Evolutionary conservation across 2,329 filamentous ascomycete species (phyloP).

Genomic region (Pseudogymnoascus sp.): DNA sequence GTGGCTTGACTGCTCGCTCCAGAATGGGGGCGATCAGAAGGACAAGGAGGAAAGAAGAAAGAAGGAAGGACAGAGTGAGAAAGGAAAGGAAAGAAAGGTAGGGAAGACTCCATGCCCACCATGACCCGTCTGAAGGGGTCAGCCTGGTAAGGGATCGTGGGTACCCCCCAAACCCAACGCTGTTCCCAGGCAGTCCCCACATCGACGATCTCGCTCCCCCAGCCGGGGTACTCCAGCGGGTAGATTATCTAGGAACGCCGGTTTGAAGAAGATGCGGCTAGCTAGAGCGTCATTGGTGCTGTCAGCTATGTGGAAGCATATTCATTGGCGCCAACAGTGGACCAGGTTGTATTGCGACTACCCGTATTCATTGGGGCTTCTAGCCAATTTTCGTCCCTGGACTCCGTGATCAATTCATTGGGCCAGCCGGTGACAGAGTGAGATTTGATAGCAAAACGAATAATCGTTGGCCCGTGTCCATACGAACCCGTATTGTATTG

Average conservation of each 20-base stretch:
- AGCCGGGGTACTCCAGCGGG: not conserved
- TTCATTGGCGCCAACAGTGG: not conserved
- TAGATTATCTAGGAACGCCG: not conserved
- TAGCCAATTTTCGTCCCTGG: not conserved
- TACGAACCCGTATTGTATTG: not conserved
- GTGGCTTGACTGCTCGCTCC: slow-evolving; percentile 3
- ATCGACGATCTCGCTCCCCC: not conserved
- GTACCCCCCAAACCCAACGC: not conserved
- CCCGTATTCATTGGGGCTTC: not conserved
- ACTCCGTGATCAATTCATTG: not conserved
- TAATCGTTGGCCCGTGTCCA: not conserved
- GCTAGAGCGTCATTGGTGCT: not conserved
- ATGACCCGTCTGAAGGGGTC: not conserved
- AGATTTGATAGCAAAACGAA: not conserved
- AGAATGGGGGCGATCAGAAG: not conserved
- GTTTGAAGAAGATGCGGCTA: not conserved
- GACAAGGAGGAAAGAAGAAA: not conserved
- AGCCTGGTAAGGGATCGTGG: not conserved
- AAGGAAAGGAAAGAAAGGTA: not conserved
- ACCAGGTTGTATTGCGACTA: not conserved
- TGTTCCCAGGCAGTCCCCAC: not conserved
- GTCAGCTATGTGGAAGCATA: not conserved
- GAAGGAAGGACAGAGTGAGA: not conserved
- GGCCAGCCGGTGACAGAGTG: not conserved
- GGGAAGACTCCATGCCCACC: not conserved